A percentile compares a stretch with the other conserved stretches of the same genome.
phyloP scores from a whole-genome alignment of 805 yeast genomes.

The Candida silvicultrix region DNA sequence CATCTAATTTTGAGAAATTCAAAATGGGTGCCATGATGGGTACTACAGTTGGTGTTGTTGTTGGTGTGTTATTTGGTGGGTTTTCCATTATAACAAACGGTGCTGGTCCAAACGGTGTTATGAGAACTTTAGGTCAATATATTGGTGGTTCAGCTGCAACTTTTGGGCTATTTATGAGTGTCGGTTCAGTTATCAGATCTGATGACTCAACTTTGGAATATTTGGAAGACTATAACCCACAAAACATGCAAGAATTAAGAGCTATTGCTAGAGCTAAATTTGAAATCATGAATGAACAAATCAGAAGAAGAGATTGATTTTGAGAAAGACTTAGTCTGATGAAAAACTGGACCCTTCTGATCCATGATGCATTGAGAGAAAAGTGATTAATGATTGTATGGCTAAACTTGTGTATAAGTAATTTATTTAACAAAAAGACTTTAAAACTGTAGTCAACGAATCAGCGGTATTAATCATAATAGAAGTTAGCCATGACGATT shows the following conservation, averaged over 20 bases:
- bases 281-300: conserved; percentile 19
- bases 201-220: conserved; percentile 34
- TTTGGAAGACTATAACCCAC: conserved; percentile 17
- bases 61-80: conserved; percentile 93
- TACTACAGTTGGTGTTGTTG: conserved; percentile 74
- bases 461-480: too few species aligned
- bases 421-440: neutral
- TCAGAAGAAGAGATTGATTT: conserved; percentile 5
- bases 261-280: conserved; percentile 39
- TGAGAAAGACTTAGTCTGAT: neutral
- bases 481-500: too few species aligned
- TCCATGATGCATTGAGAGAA: neutral
- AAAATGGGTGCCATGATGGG: conserved; percentile 99
- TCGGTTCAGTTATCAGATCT: conserved; percentile 87
- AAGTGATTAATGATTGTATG: neutral
- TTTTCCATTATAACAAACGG: conserved; percentile 87
- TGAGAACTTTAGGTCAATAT: conserved; percentile 95
- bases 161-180: conserved; percentile 93
- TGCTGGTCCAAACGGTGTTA: conserved; percentile 97
- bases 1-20: conserved; percentile 90
- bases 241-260: conserved; percentile 29
- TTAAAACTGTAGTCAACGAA: too few species aligned
- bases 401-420: neutral
- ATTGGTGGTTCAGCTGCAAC: conserved; percentile 96
- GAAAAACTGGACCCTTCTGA: neutral